Evolutionary conservation across 257 asterid genomes (phyloP).

Genomic region (Perilla frutescens): DNA sequence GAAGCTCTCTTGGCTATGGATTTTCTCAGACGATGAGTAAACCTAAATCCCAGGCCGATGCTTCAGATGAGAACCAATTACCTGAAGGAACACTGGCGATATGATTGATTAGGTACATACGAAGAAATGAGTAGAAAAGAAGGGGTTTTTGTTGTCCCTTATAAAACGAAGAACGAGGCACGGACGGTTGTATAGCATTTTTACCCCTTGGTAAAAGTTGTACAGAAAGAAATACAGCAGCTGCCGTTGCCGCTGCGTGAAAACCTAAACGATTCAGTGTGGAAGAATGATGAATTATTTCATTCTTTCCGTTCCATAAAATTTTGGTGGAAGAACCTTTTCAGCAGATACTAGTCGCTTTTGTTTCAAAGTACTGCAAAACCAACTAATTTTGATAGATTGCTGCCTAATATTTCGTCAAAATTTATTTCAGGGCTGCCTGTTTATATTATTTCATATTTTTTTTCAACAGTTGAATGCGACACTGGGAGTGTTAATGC

Average conservation of each 20-base stretch:
- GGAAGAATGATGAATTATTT: conserved; percentile 36
- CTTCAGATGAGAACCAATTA: conserved; percentile 68
- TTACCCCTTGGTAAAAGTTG: conserved; percentile 43
- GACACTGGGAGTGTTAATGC: too few species aligned
- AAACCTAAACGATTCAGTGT: conserved; percentile 19
- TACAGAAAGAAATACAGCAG: conserved; percentile 50
- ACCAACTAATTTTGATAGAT: not conserved
- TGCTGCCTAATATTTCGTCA: not conserved
- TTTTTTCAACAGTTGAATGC: too few species aligned
- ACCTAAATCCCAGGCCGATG: conserved; percentile 68
- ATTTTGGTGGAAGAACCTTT: conserved; percentile 44
- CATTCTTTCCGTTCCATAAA: conserved; percentile 41
- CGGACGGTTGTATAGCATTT: conserved; percentile 45
- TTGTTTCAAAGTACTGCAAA: not conserved
- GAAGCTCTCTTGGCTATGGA: conserved; percentile 98
- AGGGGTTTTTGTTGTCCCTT: conserved; percentile 38
- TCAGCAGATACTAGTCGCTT: not conserved
- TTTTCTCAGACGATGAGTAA: conserved; percentile 63
- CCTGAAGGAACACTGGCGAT: conserved; percentile 79
- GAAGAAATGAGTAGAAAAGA: conserved; percentile 25
- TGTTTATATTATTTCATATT: too few species aligned
- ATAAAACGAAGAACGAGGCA: conserved; percentile 19
- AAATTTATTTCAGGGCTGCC: too few species aligned
- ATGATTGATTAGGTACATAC: conserved; percentile 38
- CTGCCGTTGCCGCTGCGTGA: conserved; percentile 26